Conservation (phyloP, 495 filamentous ascomycete genomes). For the Stereocaulon alpinum region DNA sequence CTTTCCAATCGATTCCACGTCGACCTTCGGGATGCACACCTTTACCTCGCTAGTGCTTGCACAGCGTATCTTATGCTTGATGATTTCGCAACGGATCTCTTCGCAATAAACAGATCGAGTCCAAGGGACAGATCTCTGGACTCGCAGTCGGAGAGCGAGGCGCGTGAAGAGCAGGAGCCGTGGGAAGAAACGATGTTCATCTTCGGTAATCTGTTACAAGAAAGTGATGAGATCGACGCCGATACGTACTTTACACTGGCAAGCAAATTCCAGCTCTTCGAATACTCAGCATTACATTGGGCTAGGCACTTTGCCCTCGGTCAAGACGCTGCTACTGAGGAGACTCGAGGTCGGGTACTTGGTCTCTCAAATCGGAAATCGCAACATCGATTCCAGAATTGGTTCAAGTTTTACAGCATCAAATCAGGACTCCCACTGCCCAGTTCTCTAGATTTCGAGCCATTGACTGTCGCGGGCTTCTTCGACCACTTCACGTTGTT, state of each 20-base stretch:
- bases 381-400: too few relatives aligned
- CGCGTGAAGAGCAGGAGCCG: not conserved
- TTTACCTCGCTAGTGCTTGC: not conserved
- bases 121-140: not conserved
- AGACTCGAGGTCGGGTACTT: not conserved
- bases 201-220: not conserved
- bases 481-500: not conserved
- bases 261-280: not conserved
- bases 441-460: not conserved
- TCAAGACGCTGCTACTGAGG: not conserved
- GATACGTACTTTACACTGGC: not conserved
- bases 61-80: constrained; percentile 2
- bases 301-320: constrained; percentile 4
- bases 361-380: not conserved
- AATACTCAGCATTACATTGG: constrained; percentile 7
- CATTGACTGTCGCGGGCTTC: not conserved
- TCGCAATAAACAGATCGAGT: not conserved
- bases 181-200: not conserved
- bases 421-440: too few relatives aligned
- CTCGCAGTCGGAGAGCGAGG: not conserved
- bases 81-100: constrained; percentile 1
- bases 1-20: not conserved
- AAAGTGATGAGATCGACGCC: constrained; percentile 1
- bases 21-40: not conserved
- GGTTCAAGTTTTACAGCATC: too few relatives aligned